Conservation (phyloP, 768 basidiomycete species). For the Pulveroboletus frians region DNA sequence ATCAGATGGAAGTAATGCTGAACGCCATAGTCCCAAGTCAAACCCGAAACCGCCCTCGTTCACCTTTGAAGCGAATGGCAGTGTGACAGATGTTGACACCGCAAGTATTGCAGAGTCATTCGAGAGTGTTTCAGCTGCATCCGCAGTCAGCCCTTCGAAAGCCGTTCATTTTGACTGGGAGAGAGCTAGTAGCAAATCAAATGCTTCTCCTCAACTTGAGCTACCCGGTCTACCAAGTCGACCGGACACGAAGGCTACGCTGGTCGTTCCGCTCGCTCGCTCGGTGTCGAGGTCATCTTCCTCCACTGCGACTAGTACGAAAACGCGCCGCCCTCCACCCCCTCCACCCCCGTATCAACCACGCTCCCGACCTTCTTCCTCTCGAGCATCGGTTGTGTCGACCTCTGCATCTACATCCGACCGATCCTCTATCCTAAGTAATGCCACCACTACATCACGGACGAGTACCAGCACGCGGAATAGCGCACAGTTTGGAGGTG, state of each 20-base stretch:
- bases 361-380: constrained; percentile 30
- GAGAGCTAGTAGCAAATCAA: constrained; percentile 35
- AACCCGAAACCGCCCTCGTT: constrained; percentile 40
- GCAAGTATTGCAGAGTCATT: constrained; percentile 67
- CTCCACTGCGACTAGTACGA: constrained; percentile 33
- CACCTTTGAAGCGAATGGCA: constrained; percentile 40
- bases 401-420: constrained; percentile 48
- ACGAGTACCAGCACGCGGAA: constrained; percentile 36
- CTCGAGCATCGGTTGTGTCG: constrained; percentile 34
- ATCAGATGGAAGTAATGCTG: constrained; percentile 44
- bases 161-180: constrained; percentile 50
- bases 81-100: constrained; percentile 41
- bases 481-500: constrained; percentile 19
- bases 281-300: constrained; percentile 35
- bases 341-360: constrained; percentile 33
- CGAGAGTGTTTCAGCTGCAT: constrained; percentile 58
- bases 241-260: constrained; percentile 24
- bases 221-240: constrained; percentile 50
- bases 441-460: constrained; percentile 33
- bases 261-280: constrained; percentile 24
- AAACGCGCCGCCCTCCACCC: constrained; percentile 35
- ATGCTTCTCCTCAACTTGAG: constrained; percentile 23
- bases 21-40: constrained; percentile 7
- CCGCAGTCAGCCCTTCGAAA: constrained; percentile 49
- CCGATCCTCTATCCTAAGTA: constrained; percentile 58